Evolutionary conservation across 2,329 filamentous ascomycete genomes (phyloP).

Genomic region (Apiospora phragmitis): DNA sequence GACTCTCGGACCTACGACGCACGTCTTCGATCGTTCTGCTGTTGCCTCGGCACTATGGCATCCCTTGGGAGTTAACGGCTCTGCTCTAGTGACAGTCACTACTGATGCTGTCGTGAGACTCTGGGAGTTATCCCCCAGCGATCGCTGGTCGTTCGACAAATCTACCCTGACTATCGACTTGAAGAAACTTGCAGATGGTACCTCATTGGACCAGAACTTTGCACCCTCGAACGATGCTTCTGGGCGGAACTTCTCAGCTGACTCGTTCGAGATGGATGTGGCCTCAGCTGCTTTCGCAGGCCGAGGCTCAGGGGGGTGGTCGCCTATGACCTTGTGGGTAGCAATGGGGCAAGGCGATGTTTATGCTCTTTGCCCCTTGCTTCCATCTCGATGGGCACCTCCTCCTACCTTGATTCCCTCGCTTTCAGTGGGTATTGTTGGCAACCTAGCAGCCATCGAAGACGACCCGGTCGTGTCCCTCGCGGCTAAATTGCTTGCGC

Average conservation of each 20-base stretch:
- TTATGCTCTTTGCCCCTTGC: conserved; percentile 87
- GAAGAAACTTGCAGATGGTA: conserved; percentile 84
- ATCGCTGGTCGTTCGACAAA: conserved; percentile 84
- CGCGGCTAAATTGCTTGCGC: conserved; percentile 55
- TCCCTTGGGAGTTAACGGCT: conserved; percentile 79
- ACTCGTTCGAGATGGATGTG: conserved; percentile 91
- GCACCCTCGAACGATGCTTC: conserved; percentile 71
- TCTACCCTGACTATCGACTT: conserved; percentile 84
- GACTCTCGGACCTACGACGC: conserved; percentile 88
- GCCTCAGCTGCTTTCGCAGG: conserved; percentile 80
- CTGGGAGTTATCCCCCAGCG: conserved; percentile 84
- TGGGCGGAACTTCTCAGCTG: conserved; percentile 82
- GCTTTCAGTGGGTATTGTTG: conserved; percentile 78
- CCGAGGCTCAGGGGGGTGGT: conserved; percentile 77
- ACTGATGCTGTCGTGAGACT: conserved; percentile 83
- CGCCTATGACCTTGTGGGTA: conserved; percentile 93
- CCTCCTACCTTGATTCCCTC: conserved; percentile 77
- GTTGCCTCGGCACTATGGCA: conserved; percentile 89
- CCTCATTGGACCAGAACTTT: conserved; percentile 80
- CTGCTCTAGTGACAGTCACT: conserved; percentile 84
- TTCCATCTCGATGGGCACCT: conserved; percentile 84
- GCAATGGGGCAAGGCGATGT: conserved; percentile 94
- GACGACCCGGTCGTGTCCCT: conserved; percentile 57
- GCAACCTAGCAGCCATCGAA: conserved; percentile 65
- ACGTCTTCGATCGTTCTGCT: conserved; percentile 82